Base-by-base conservation (phyloP, 2,329 filamentous ascomycete species). In the Amauroascus verrucosus region DNA sequence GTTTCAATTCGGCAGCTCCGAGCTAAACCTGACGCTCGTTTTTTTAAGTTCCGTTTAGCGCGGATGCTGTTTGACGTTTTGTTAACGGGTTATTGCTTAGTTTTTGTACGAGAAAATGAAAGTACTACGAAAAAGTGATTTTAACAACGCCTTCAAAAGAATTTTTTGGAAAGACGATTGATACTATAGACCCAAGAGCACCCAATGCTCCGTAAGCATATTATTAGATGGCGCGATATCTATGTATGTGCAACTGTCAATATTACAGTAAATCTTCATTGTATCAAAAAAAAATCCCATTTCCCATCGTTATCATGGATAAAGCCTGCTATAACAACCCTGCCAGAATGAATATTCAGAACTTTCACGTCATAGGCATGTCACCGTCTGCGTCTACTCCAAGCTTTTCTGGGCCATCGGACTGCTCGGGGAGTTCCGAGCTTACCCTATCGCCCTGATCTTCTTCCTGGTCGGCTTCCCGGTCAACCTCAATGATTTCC, bases 331-430 rank as follows among this genome's bases (percentile, higher is more conserved):
- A 30, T 16, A 6, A 13, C 44, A 46, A 46, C 2, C 4, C 6
- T 22, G 45, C 18, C 45, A 48, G 35, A 48, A 16, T n/a, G 16
- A 14, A 24, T 16, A 38, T 5, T 5, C 9, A 16, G 16, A 18
- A 41, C 1, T n/a, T 20, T 57, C 24, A 55, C 24, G 26, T 35
- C 55, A 57, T 55, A 9, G 44, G 14, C 7, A 41, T 47, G 41
- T 57, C 55, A 18, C 55, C 53, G 33, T 57, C 55, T 13, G 44
- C 41, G 22, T 56, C 47, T 7, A 44, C 28, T 13, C 4, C 41
- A 18, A 16, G 24, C 48, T 6, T 16, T 8, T 38, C 26, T 8
- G 20, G 16, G 8, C 24, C 22, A 6, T 50, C 38, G 6, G 37
- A n/a, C 24, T 50, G 7, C 24, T 50, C 16, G 20, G 8, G 1